Evolutionary conservation across 2,329 filamentous ascomycete genomes (phyloP), one percentile per base, ranked within the genome.

Genomic region (Leptosphaerulina australis): DNA sequence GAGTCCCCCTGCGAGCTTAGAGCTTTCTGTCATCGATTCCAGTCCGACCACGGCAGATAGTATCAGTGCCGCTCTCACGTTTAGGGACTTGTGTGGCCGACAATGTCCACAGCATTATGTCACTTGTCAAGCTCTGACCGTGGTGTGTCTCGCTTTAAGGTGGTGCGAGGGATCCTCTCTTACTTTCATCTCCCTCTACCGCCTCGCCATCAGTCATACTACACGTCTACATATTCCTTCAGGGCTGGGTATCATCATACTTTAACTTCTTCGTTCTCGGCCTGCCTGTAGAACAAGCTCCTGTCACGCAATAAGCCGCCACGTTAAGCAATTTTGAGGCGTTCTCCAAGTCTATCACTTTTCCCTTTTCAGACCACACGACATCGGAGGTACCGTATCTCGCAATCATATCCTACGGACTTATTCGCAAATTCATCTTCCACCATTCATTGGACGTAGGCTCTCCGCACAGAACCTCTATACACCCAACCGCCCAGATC

Each of bases 271-370:
- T 40, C 18, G 38, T 47, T 36, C 35, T 37, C 20, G 33, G 41
- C 44, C 22, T 33, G 33, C 30, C 28, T 21, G 10, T 22, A 4
- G 21, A 28, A 52, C 44, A 44, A 39, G 39, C 41, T 49, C 39
- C 47, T 43, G 51, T 66, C 63, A 66, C 64, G 62, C 64, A 62
- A 69, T 68, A 46, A 44, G 31, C 51, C 53, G 29, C 48, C 41
- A 52, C 34, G 53, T 67, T 49, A 57, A 56, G 62, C 51, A 66
- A 67, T 66, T 46, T 44, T 39, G 54, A 56, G 54, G 54, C 50
- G 50, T 60, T 50, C 38, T 29, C 25, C 46, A 61, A 63, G 58
- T 50, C 47, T 44, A 39, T 45, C 39, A 43, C 55, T 45, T 49
- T 58, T 47, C 55, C 54, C 28, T 34, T 46, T 44, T 39, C 38